These are phyloP conservation scores for Camellia sinensis DNA, from an alignment of 148 eudicot genomes.

Conservation along the genomic window DNA sequence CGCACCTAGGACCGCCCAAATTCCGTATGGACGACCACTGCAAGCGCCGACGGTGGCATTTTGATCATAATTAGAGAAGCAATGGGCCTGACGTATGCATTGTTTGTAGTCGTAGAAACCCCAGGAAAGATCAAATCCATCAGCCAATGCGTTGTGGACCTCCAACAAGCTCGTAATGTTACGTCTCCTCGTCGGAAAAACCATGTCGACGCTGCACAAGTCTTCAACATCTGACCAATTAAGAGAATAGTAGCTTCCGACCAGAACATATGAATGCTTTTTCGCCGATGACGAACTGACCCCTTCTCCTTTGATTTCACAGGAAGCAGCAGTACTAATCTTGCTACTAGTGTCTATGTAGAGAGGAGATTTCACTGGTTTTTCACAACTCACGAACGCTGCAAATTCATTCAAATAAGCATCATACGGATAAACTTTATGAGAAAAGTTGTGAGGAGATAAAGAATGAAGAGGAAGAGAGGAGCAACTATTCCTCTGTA, in stretches of 20 bases:
- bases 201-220: background rate
- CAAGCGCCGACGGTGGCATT: background rate
- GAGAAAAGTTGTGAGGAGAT: background rate
- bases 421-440: too few species aligned
- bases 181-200: background rate
- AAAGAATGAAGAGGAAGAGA: constrained; percentile 19
- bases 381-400: constrained; percentile 5
- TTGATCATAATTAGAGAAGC: background rate
- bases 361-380: background rate
- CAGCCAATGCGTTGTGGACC: background rate
- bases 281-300: too few species aligned
- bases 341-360: background rate
- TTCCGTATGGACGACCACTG: background rate
- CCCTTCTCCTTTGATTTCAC: too few species aligned
- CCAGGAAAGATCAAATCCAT: constrained; percentile 31
- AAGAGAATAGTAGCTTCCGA: background rate
- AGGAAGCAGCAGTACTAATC: background rate
- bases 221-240: background rate
- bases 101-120: background rate
- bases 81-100: background rate
- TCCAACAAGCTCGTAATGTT: background rate
- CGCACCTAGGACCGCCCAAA: too few species aligned
- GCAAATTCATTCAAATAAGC: too few species aligned
- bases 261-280: too few species aligned
- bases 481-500: background rate